Conservation (phyloP, 179 eudicot species). For the Carnegiea gigantea region DNA sequence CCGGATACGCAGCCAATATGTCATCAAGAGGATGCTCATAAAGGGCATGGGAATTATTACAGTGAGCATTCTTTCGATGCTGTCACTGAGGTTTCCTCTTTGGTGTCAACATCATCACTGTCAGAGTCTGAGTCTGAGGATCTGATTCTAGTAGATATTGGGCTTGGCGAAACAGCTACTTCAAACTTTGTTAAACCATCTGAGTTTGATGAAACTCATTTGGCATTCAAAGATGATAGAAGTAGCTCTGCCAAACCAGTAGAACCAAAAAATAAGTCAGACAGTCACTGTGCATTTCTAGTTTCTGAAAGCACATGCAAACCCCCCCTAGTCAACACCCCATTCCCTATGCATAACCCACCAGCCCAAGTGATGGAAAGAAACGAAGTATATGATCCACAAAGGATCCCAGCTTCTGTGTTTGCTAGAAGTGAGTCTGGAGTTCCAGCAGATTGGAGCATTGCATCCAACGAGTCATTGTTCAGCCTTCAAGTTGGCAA, state of each 20-base stretch:
- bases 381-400: conserved; percentile 34
- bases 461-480: conserved; percentile 49
- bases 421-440: conserved; percentile 25
- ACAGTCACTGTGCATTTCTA: too few species aligned
- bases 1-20: neutral
- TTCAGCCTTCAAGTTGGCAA: conserved; percentile 53
- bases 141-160: conserved; percentile 17
- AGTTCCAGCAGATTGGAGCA: conserved; percentile 45
- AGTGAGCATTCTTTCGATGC: neutral
- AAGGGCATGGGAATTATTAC: neutral
- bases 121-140: conserved; percentile 30
- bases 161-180: neutral
- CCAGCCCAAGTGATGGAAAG: conserved; percentile 51
- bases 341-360: conserved; percentile 40
- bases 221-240: conserved; percentile 7
- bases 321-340: conserved; percentile 5
- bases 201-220: neutral
- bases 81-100: conserved; percentile 17
- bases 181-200: neutral
- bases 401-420: conserved; percentile 42
- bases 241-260: conserved; percentile 18
- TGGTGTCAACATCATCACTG: conserved; percentile 17
- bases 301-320: conserved; percentile 27
- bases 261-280: neutral
- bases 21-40: neutral